phyloP scores from a whole-genome alignment of 352 stramenopile genomes.

The Pythium scleroteichum region DNA sequence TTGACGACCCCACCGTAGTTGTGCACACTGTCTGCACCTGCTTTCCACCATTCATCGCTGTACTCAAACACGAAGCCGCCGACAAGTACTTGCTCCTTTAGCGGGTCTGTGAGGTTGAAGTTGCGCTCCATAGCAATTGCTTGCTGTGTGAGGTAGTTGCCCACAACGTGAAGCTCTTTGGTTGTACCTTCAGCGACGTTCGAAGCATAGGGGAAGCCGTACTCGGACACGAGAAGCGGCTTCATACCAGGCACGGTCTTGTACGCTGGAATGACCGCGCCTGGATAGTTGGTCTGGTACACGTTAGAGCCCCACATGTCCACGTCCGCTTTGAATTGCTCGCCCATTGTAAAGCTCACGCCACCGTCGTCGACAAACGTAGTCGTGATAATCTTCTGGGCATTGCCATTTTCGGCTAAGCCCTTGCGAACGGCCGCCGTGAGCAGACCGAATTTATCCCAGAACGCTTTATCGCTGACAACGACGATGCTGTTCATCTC shows the following conservation, averaged over 20 bases:
- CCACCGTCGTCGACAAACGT: slow-evolving; percentile 72
- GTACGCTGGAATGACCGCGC: slow-evolving; percentile 55
- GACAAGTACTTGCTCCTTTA: slow-evolving; percentile 55
- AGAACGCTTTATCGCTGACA: slow-evolving; percentile 52
- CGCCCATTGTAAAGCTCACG: slow-evolving; percentile 44
- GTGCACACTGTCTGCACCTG: slow-evolving; percentile 48
- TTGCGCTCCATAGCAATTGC: slow-evolving; percentile 59
- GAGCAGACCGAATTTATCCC: slow-evolving; percentile 59
- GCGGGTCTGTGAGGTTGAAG: slow-evolving; percentile 42
- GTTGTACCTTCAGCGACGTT: slow-evolving; percentile 42
- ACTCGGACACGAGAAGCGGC: slow-evolving; percentile 62
- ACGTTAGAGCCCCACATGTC: slow-evolving; percentile 76
- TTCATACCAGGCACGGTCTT: slow-evolving; percentile 42
- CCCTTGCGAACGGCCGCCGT: slow-evolving; percentile 52
- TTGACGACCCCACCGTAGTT: slow-evolving; percentile 51
- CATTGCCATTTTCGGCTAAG: slow-evolving; percentile 40
- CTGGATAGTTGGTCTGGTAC: slow-evolving; percentile 65
- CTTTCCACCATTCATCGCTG: slow-evolving; percentile 80
- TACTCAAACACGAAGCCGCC: slow-evolving; percentile 79
- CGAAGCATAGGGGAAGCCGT: slow-evolving; percentile 60
- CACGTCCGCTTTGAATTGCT: slow-evolving; percentile 49
- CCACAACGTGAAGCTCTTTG: slow-evolving; percentile 45
- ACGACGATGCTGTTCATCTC: slow-evolving; percentile 77
- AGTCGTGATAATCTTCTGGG: slow-evolving; percentile 78
- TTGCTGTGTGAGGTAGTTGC: slow-evolving; percentile 43